A percentile compares a stretch with the other conserved stretches of the same genome.
These are phyloP conservation scores for Hypericum androsaemum DNA, from an alignment of 345 rosid species.

Conservation along the genomic window DNA sequence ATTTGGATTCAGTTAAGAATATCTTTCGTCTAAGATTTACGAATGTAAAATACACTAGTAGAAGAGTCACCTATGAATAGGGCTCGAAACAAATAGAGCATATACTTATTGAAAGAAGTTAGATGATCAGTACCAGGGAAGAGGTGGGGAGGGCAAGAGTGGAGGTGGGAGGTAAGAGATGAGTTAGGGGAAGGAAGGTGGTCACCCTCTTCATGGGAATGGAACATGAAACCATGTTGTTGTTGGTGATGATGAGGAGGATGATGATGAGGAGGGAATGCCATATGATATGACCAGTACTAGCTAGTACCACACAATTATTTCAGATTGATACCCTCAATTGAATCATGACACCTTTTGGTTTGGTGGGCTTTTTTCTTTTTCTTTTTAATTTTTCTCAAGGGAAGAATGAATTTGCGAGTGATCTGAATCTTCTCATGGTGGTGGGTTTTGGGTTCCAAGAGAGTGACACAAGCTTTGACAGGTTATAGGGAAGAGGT, in stretches of 20 bases:
- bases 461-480: slow-evolving; percentile 13
- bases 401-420: neutral
- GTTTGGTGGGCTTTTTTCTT: too few relatives aligned
- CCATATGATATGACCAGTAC: slow-evolving; percentile 26
- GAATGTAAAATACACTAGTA: too few relatives aligned
- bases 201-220: slow-evolving; percentile 43
- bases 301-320: too few relatives aligned
- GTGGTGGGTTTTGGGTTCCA: slow-evolving; percentile 26
- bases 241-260: too few relatives aligned
- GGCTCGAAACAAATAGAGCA: neutral
- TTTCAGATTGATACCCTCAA: too few relatives aligned
- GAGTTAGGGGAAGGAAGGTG: slow-evolving; percentile 52
- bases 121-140: slow-evolving; percentile 42
- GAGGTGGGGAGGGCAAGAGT: slow-evolving; percentile 62
- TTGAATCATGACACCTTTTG: too few relatives aligned
- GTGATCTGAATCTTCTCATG: slow-evolving; percentile 17
- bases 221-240: slow-evolving; percentile 45
- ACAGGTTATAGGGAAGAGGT: slow-evolving; percentile 20
- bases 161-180: slow-evolving; percentile 33
- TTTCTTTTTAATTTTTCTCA: neutral
- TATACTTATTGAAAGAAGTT: neutral
- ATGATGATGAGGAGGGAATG: slow-evolving; percentile 44
- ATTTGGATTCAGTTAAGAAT: too few relatives aligned
- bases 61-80: too few relatives aligned
- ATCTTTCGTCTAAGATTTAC: too few relatives aligned